These are phyloP conservation scores for Neobulgaria alba DNA, from an alignment of 2,329 filamentous ascomycete species.

Conservation along the genomic window DNA sequence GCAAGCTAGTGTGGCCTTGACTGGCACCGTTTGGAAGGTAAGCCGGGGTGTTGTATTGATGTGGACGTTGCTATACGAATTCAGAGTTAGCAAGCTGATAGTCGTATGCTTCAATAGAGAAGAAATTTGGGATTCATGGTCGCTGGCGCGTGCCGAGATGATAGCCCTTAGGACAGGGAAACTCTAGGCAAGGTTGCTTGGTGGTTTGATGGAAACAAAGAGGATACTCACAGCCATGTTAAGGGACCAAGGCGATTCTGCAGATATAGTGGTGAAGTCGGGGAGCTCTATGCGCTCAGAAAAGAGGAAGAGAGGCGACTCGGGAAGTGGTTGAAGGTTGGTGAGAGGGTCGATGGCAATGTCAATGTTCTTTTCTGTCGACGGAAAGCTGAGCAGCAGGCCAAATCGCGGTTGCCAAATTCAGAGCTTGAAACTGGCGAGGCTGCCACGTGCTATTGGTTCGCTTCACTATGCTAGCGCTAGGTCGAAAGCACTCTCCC, in stretches of 20 bases:
- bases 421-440: slow-evolving; percentile 11
- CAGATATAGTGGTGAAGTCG: slow-evolving; percentile 10
- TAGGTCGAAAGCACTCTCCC: too few relatives aligned
- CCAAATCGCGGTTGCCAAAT: slow-evolving; percentile 11
- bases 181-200: too few relatives aligned
- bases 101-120: slow-evolving; percentile 1
- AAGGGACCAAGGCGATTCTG: slow-evolving; percentile 6
- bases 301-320: slow-evolving; percentile 5
- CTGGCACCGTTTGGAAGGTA: slow-evolving; percentile 57
- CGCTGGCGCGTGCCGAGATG: neutral
- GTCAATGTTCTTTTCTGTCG: slow-evolving; percentile 3
- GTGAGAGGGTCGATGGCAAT: slow-evolving; percentile 2
- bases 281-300: slow-evolving; percentile 13
- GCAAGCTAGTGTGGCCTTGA: slow-evolving; percentile 36
- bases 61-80: slow-evolving; percentile 27
- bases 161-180: slow-evolving; percentile 1
- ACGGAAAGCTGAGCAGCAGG: slow-evolving; percentile 7
- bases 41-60: slow-evolving; percentile 27
- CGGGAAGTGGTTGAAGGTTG: slow-evolving; percentile 4
- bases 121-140: slow-evolving; percentile 2
- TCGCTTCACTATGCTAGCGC: slow-evolving; percentile 5
- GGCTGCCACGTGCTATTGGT: slow-evolving; percentile 6
- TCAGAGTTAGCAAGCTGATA: slow-evolving; percentile 15
- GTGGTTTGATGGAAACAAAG: too few relatives aligned
- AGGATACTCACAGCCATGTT: slow-evolving; percentile 26